A percentile compares a stretch with the other conserved stretches of the same genome.
phyloP scores from a whole-genome alignment of 495 filamentous ascomycete genomes.

The Lasiosphaeria ovina region DNA sequence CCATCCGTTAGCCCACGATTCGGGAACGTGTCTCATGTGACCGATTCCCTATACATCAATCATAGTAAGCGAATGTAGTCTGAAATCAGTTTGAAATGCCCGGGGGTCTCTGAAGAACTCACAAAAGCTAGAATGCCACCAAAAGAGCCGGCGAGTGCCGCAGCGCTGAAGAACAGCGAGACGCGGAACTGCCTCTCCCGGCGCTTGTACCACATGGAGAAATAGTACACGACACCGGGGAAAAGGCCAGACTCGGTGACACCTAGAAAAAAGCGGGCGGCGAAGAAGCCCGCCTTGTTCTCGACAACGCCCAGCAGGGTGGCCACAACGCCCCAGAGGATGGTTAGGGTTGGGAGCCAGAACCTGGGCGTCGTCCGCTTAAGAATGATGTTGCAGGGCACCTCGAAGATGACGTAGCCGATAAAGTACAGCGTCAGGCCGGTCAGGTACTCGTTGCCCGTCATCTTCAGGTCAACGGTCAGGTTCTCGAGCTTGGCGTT shows the following conservation, averaged over 20 bases:
- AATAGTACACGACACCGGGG: slow-evolving; percentile 75
- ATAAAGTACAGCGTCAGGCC: slow-evolving; percentile 73
- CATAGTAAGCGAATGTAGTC: no score
- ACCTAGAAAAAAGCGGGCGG: slow-evolving; percentile 61
- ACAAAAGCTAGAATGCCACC: slow-evolving; percentile 71
- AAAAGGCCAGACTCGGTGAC: slow-evolving; percentile 60
- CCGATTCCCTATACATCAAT: slow-evolving; percentile 39
- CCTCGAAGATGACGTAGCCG: slow-evolving; percentile 62
- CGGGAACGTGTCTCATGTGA: slow-evolving; percentile 54
- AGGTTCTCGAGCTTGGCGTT: slow-evolving; percentile 63
- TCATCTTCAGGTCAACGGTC: slow-evolving; percentile 61
- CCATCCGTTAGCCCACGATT: slow-evolving; percentile 70
- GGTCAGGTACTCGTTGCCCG: slow-evolving; percentile 69
- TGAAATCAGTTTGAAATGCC: background rate
- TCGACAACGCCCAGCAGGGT: slow-evolving; percentile 69
- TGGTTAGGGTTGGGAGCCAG: slow-evolving; percentile 50
- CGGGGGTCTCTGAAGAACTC: slow-evolving; percentile 11
- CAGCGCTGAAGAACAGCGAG: slow-evolving; percentile 72
- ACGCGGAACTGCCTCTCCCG: slow-evolving; percentile 69
- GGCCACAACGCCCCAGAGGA: slow-evolving; percentile 58
- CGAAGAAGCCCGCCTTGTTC: slow-evolving; percentile 62
- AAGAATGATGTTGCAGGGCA: slow-evolving; percentile 72
- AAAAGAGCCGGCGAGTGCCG: slow-evolving; percentile 75
- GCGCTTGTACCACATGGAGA: slow-evolving; percentile 84
- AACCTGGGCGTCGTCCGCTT: slow-evolving; percentile 66